Base-by-base conservation (phyloP, 2,329 filamentous ascomycete genomes). In the Pseudogymnoascus sp. region DNA sequence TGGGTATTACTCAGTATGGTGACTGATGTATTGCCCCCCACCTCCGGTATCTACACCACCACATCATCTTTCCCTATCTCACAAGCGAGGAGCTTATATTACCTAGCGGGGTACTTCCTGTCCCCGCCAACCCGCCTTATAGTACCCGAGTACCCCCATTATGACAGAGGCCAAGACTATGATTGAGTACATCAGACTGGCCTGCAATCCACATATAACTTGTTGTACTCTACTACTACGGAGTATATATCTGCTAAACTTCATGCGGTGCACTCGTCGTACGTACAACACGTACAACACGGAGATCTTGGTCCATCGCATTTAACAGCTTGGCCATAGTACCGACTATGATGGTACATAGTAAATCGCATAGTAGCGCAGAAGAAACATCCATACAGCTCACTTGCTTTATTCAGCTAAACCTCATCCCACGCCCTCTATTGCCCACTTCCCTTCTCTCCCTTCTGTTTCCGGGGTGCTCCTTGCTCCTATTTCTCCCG, bases 1-100 rank as follows among this genome's bases (percentile, higher is more conserved):
- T 34, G 16, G 28, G 11, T 57, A 57, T 57, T 57, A 57, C 51
- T 57, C 51, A 57, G 51, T 36, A 57, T 57, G 10, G 51, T 57
- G 51, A 57, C 51, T 57, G 51, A 57, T 57, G 51, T 34, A 57
- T 57, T 57, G 51, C 51, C 51, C 51, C 51, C 51, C 51, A 57
- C 51, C 4, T 57, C 51, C 16, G 51, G 28, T 57, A 57, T 57
- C 51, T 31, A 31, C 48, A 57, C 5, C 48, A 57, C n/a, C 25
- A 54, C 23, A 19, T 36, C 51, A 21, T 21, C n/a, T 34, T 57
- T 57, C 51, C 51, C 51, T 57, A 57, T 57, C 51, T 34, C 51
- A 57, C 51, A 57, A 57, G 51, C 51, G 51, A 57, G 25, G 51
- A 57, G 51, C 51, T 57, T 57, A 57, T 34, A 57, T 57, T 57